Evolutionary conservation across 805 yeast genomes (phyloP).

Genomic region (Lachancea sp.): DNA sequence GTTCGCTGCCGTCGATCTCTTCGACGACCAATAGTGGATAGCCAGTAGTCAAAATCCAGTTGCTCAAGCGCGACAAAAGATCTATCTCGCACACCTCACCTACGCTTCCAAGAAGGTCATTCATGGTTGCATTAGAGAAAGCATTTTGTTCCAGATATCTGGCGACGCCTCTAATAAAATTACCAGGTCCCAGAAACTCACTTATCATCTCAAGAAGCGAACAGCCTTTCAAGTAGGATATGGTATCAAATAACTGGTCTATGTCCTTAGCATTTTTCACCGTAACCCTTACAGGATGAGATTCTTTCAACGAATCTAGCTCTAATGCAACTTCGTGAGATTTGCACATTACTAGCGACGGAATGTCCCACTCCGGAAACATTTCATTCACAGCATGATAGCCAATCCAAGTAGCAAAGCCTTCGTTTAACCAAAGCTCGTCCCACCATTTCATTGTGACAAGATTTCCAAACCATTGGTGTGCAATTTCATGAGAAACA

Average conservation of each 20-base stretch:
- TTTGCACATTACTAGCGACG: conserved; percentile 47
- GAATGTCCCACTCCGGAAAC: conserved; percentile 78
- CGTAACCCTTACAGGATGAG: conserved; percentile 80
- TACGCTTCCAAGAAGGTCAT: conserved; percentile 65
- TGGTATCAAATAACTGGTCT: conserved; percentile 75
- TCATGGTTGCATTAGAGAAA: conserved; percentile 66
- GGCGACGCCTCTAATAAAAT: conserved; percentile 68
- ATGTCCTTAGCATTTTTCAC: conserved; percentile 74
- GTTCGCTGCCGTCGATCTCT: conserved; percentile 26
- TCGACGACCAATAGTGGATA: conserved; percentile 59
- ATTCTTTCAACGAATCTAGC: conserved; percentile 51
- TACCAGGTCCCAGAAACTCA: conserved; percentile 58
- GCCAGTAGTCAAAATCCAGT: conserved; percentile 72
- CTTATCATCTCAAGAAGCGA: conserved; percentile 74
- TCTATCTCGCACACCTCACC: conserved; percentile 58
- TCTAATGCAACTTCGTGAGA: conserved; percentile 35
- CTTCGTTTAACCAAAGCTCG: conserved; percentile 77
- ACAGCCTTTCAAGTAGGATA: conserved; percentile 77
- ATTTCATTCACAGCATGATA: conserved; percentile 61
- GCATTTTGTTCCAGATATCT: conserved; percentile 55
- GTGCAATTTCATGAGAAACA: conserved; percentile 81
- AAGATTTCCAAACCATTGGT: conserved; percentile 86
- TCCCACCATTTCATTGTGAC: conserved; percentile 96
- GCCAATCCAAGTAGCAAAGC: conserved; percentile 85
- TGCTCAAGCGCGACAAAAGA: conserved; percentile 51